phyloP scores from a whole-genome alignment of 140 eudicot genomes.

The Ambrosia hybrid region DNA sequence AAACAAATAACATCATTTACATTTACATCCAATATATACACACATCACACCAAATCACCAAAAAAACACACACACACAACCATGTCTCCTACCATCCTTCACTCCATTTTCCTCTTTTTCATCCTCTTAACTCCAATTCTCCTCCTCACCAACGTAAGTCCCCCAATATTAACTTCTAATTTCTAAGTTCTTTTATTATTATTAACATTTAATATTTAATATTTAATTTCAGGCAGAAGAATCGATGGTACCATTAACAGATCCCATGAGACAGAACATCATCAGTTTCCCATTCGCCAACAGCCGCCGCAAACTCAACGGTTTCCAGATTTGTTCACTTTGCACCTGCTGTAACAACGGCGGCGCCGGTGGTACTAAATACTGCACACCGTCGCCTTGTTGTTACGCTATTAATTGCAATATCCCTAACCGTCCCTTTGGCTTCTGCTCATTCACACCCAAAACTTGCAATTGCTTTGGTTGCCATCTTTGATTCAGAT shows the following conservation, averaged over 20 bases:
- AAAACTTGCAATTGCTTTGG: conserved; percentile 11
- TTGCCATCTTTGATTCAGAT: conserved; percentile 7
- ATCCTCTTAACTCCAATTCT: not conserved
- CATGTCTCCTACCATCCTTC: not conserved
- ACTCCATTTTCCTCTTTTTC: not conserved
- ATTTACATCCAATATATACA: too few relatives aligned
- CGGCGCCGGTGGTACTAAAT: conserved; percentile 4
- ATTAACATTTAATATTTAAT: too few relatives aligned
- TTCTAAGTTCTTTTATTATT: not conserved
- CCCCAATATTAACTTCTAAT: not conserved
- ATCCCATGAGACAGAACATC: not conserved
- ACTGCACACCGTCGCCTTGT: not conserved
- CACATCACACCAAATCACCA: not conserved
- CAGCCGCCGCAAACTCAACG: conserved; percentile 10
- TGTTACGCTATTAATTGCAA: conserved; percentile 8
- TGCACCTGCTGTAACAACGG: conserved; percentile 1
- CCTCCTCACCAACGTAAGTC: not conserved
- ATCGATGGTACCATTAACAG: not conserved
- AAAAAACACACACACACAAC: not conserved
- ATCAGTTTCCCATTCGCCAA: not conserved
- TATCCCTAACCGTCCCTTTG: conserved; percentile 2
- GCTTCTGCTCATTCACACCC: conserved; percentile 7
- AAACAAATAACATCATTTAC: too few relatives aligned
- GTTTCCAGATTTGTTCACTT: conserved; percentile 7
- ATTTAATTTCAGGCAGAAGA: not conserved